These are phyloP conservation scores for Rhynchospora tenuis DNA, from an alignment of 176 grass and related monocot genomes.

Conservation along the genomic window DNA sequence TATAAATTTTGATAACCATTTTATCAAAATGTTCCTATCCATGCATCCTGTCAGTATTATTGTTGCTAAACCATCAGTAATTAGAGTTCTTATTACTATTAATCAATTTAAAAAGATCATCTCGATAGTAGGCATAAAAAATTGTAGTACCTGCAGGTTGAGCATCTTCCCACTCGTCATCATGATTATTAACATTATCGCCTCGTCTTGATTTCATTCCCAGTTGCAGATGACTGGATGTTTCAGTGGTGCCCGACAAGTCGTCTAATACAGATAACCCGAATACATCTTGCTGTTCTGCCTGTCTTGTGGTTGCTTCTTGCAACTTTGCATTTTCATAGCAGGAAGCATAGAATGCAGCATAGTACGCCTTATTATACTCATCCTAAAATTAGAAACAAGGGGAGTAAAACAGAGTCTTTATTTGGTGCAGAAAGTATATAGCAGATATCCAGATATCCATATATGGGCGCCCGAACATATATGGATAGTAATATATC, in stretches of 20 bases:
- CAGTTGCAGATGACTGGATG: constrained; percentile 46
- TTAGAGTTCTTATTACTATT: background rate
- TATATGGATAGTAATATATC: background rate
- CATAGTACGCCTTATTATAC: constrained; percentile 85
- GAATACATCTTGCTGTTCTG: constrained; percentile 40
- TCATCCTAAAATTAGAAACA: constrained; percentile 55
- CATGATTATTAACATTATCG: constrained; percentile 51
- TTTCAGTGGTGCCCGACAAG: constrained; percentile 21
- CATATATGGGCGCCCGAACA: background rate
- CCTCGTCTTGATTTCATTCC: constrained; percentile 76
- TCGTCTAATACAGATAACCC: constrained; percentile 14
- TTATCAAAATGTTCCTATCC: no score
- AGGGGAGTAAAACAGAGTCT: background rate
- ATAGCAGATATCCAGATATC: background rate
- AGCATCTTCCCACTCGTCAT: constrained; percentile 68
- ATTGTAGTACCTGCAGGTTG: constrained; percentile 57
- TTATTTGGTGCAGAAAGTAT: background rate
- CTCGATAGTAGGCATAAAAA: no score
- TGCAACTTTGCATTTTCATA: constrained; percentile 50
- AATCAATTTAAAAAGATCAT: background rate
- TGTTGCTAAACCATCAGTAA: background rate
- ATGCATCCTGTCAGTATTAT: no score
- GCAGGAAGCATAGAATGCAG: no score
- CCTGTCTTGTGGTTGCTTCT: constrained; percentile 41
- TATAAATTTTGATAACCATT: no score